Evolutionary conservation across 257 asterid genomes (phyloP).

Genomic region (Penstemon barbatus): DNA sequence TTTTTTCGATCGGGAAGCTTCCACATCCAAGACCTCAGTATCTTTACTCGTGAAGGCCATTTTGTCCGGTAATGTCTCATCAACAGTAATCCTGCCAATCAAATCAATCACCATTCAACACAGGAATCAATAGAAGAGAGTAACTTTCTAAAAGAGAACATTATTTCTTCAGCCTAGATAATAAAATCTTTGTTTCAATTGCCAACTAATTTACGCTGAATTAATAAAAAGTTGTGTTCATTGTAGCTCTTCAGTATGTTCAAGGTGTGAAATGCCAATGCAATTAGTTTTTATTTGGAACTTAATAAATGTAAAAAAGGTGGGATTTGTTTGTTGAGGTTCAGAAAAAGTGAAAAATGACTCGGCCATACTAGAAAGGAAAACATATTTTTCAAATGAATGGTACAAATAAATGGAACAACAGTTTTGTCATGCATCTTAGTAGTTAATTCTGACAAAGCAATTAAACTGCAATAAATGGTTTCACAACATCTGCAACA

Average conservation of each 20-base stretch:
- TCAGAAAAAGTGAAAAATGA: background rate
- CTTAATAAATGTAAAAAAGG: background rate
- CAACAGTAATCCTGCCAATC: constrained; percentile 40
- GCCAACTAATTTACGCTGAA: background rate
- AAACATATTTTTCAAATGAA: background rate
- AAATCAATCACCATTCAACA: constrained; percentile 11
- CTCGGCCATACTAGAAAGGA: background rate
- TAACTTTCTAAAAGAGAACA: background rate
- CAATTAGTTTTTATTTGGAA: background rate
- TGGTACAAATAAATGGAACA: background rate
- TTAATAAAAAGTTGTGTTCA: background rate
- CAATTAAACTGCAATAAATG: background rate
- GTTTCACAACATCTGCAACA: background rate
- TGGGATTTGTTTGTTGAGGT: background rate
- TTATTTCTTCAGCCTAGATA: background rate
- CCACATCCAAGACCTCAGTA: constrained; percentile 62
- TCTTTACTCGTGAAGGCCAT: constrained; percentile 47
- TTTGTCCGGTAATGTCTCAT: constrained; percentile 42
- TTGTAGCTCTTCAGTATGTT: background rate
- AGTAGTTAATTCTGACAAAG: background rate
- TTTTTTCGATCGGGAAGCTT: constrained; percentile 60
- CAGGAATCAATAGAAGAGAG: constrained; percentile 15
- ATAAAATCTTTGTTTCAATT: background rate
- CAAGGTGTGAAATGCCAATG: background rate
- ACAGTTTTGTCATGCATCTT: background rate